These are phyloP conservation scores for Oenanthe javanica DNA, from an alignment of 140 eudicot genomes.

Conservation along the genomic window DNA sequence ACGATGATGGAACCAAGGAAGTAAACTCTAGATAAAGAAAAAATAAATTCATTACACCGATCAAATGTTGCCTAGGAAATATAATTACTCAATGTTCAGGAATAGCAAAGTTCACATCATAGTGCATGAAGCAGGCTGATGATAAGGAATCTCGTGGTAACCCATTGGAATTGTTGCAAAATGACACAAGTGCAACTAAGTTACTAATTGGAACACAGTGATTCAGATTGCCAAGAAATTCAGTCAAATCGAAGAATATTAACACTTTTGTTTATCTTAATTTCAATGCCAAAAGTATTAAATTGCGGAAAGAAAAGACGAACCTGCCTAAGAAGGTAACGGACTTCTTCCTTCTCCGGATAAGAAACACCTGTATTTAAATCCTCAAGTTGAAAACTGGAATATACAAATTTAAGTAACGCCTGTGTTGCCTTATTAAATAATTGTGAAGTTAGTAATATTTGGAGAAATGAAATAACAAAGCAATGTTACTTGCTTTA, in stretches of 20 bases:
- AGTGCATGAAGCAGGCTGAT: background rate
- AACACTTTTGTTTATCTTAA: background rate
- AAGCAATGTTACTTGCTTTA: background rate
- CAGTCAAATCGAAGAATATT: background rate
- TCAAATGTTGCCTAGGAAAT: background rate
- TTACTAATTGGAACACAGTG: background rate
- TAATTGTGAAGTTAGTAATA: background rate
- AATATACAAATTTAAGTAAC: background rate
- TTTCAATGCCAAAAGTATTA: background rate
- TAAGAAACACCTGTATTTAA: constrained; percentile 62
- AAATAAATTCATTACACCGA: background rate
- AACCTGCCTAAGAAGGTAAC: constrained; percentile 87
- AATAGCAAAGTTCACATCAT: background rate
- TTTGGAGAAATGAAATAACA: background rate
- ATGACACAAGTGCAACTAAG: background rate
- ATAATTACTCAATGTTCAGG: background rate
- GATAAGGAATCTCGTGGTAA: background rate
- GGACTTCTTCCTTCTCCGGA: constrained; percentile 88
- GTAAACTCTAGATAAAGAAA: background rate
- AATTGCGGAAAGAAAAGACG: constrained; percentile 20
- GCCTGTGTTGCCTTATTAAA: background rate
- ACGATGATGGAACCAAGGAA: background rate
- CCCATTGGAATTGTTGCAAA: background rate
- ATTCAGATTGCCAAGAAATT: background rate
- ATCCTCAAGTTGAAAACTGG: constrained; percentile 16